phyloP scores from a whole-genome alignment of 495 filamentous ascomycete species.

The Penicillium crystallinum region DNA sequence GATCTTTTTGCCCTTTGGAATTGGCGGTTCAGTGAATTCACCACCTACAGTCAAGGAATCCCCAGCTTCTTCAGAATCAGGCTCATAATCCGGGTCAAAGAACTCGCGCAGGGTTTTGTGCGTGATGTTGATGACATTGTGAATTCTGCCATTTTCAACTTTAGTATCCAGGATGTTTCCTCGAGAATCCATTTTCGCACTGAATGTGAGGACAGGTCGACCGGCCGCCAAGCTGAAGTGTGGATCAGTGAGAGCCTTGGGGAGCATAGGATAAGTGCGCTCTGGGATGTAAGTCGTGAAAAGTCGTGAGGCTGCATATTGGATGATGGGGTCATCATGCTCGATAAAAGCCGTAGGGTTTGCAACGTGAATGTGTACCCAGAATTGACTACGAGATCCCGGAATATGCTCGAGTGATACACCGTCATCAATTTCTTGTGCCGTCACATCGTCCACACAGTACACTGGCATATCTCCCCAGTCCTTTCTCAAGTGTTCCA shows the following conservation, averaged over 20 bases:
- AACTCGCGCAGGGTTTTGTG: slow-evolving; percentile 49
- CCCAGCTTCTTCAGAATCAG: slow-evolving; percentile 7
- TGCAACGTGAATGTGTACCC: slow-evolving; percentile 89
- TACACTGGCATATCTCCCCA: slow-evolving; percentile 69
- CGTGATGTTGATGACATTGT: slow-evolving; percentile 71
- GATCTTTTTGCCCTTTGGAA: slow-evolving; percentile 8
- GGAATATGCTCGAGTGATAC: slow-evolving; percentile 68
- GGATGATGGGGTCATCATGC: slow-evolving; percentile 51
- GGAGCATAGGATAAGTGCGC: slow-evolving; percentile 70
- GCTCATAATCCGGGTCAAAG: slow-evolving; percentile 40
- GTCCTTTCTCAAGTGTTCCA: slow-evolving; percentile 61
- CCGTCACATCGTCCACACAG: slow-evolving; percentile 70
- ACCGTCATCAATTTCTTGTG: slow-evolving; percentile 85
- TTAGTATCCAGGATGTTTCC: slow-evolving; percentile 66
- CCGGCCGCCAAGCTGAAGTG: slow-evolving; percentile 65
- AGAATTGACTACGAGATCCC: slow-evolving; percentile 52
- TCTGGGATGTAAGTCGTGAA: slow-evolving; percentile 74
- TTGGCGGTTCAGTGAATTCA: slow-evolving; percentile 8
- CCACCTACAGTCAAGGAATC: slow-evolving; percentile 39
- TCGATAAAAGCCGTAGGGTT: slow-evolving; percentile 82
- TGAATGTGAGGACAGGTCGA: slow-evolving; percentile 76
- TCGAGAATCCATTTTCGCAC: slow-evolving; percentile 58
- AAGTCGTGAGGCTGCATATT: slow-evolving; percentile 58
- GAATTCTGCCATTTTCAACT: slow-evolving; percentile 64
- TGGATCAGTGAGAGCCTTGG: slow-evolving; percentile 45